Evolutionary conservation across 305 asterid genomes (phyloP).

Genomic region (Fraxinus floribunda): DNA sequence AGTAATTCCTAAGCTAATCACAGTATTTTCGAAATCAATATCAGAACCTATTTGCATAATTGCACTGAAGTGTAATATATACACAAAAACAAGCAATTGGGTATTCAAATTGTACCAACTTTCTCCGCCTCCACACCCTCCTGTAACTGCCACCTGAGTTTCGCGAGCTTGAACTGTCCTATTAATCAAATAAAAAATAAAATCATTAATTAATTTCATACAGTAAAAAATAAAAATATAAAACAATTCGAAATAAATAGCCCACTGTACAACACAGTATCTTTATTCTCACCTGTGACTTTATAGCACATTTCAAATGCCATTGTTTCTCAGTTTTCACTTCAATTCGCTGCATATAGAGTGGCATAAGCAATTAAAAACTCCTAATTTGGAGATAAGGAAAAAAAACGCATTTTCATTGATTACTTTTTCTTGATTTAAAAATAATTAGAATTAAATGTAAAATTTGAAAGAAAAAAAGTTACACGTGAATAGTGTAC

Average conservation of each 20-base stretch:
- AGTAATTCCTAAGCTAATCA: neutral
- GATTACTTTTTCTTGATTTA: neutral
- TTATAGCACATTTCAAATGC: constrained; percentile 35
- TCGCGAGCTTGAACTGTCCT: constrained; percentile 48
- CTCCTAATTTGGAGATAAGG: neutral
- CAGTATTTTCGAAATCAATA: neutral
- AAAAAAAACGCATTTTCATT: neutral
- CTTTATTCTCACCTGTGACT: constrained; percentile 45
- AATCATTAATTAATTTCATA: neutral
- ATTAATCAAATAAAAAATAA: constrained; percentile 25
- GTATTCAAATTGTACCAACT: constrained; percentile 47
- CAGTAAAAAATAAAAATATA: neutral
- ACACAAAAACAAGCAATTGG: neutral
- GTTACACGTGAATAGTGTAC: constrained; percentile 32
- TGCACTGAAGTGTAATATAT: neutral
- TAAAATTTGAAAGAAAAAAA: neutral
- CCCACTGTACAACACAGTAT: constrained; percentile 23
- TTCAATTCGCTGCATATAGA: constrained; percentile 47
- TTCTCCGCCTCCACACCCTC: constrained; percentile 83
- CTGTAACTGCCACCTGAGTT: constrained; percentile 53
- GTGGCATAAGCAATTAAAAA: neutral
- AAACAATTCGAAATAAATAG: neutral
- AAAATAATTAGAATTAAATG: neutral
- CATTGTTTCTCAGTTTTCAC: constrained; percentile 39
- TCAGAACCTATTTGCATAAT: neutral